Evolutionary conservation across 768 basidiomycete genomes (phyloP).

Genomic region (Podaxis sp.): DNA sequence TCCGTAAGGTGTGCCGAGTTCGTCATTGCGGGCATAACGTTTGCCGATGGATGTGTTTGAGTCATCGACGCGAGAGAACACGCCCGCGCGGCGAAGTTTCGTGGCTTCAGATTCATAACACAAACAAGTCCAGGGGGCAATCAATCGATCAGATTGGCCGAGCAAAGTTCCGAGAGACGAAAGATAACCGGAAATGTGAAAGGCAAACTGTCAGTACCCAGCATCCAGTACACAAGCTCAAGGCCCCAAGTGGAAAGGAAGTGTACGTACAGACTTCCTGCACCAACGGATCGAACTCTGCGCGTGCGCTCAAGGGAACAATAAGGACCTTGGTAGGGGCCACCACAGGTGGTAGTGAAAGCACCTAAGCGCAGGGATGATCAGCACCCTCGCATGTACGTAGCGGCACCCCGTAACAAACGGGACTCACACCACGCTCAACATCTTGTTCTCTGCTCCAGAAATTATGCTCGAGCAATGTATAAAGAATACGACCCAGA

Average conservation of each 20-base stretch:
- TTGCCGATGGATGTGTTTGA: conserved; percentile 94
- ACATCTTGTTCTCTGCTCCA: conserved; percentile 93
- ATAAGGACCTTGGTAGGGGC: conserved; percentile 98
- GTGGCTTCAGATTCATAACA: conserved; percentile 48
- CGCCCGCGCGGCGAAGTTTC: conserved; percentile 83
- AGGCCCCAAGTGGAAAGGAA: not conserved
- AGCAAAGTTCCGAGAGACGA: not conserved
- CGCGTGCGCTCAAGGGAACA: conserved; percentile 86
- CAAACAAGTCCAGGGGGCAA: not conserved
- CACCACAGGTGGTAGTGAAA: conserved; percentile 85
- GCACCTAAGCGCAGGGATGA: conserved; percentile 50
- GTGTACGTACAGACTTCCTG: conserved; percentile 82
- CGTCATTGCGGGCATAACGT: conserved; percentile 97
- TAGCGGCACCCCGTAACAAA: conserved; percentile 1
- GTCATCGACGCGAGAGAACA: conserved; percentile 94
- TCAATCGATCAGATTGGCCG: not conserved
- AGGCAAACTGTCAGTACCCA: conserved; percentile 16
- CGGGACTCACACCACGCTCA: conserved; percentile 73
- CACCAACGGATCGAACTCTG: conserved; percentile 82
- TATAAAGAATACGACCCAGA: conserved; percentile 93
- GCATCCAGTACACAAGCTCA: conserved; percentile 15
- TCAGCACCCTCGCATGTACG: conserved; percentile 9
- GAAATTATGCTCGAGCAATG: conserved; percentile 91
- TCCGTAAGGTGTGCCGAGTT: conserved; percentile 96
- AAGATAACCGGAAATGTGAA: conserved; percentile 8